Evolutionary conservation across 1,284 basidiomycete species (phyloP), one percentile per base, ranked within the genome.

Genomic region (Ganoderma meredithae): DNA sequence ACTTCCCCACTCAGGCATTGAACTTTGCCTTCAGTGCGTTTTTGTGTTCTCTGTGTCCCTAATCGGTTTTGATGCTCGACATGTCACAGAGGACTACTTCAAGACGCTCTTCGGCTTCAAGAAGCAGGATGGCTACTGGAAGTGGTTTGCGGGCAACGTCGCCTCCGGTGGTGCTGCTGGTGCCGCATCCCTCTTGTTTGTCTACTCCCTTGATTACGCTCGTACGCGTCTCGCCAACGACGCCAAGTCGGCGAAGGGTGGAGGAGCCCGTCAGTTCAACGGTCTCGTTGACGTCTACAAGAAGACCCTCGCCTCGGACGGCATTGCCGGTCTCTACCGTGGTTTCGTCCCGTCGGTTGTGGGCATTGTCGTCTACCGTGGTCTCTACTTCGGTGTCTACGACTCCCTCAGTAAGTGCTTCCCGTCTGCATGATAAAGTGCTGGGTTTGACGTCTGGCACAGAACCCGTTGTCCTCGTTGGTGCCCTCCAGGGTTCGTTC

Each of bases 211-310:
- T 72, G 96, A 98, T 79, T 97, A 96, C 79, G 96, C 96, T 73
- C 95, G 96, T 92, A 98, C 96, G 67, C 96, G 96, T 89, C 92
- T 98, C 74, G 96, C 96, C 81, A 97, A 97, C 83, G 96, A 98
- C 79, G 94, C 94, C 80, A 98, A 98, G 86, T 96, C 95, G 12
- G 86, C 94, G 61, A 96, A 95, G 87, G 87, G 88, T 80, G 96
- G 96, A 84, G 96, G 95, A 77, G 85, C 88, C 43, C 95, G 96
- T 82, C 96, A 98, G 82, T 98, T 97, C 89, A 97, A 96, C 79
- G 96, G 96, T 80, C 86, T 98, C 65, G 86, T 97, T 72, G 96
- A 98, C 80, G 96, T 98, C 74, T 97, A 97, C 88, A 91, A 81
- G 80, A 97, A 97, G 90, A 97, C 95, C 66, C 88, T 97, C 72